Base-by-base conservation (phyloP, 2,329 filamentous ascomycete genomes). In the Penicillium sp. region DNA sequence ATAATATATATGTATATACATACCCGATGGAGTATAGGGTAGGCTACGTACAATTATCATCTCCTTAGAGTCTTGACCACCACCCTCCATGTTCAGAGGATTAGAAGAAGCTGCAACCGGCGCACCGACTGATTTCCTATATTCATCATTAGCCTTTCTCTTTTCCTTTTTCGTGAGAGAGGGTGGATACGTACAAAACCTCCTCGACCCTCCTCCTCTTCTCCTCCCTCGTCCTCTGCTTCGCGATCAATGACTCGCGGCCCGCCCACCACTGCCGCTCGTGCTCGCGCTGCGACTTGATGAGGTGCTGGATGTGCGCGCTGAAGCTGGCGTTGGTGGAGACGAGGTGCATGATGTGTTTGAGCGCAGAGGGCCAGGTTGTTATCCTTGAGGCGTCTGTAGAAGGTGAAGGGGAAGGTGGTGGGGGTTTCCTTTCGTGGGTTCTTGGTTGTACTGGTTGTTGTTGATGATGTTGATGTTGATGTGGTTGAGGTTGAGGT, bases 261-360 rank as follows among this genome's bases (percentile, higher is more conserved):
- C 77, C 79, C 24, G 74, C 68, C 72, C 79, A 83, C 81, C 86
- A 89, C 61, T 83, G 79, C 61, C 77, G 77, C 62, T 88, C 84
- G 63, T 88, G 81, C 42, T 79, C 77, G 63, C 84, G 80, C 67
- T 89, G 85, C 43, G 83, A 79, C 55, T 78, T 77, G 59, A 88
- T 87, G 69, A 89, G 76, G 71, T 84, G 68, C 20, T 75, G 74
- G 60, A 83, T 77, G 11, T 76, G 74, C 16, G 70, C 67, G 43
- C 79, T 68, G 1, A 75, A 68, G 30, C 69, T 67, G 55, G 80
- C 76, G 58, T 79, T 76, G 43, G 73, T 73, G 0, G 72, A 69
- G 20, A 81, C 72, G 3, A 74, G 74, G 52, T 73, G 75, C 73
- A 79, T 81, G 21, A 82, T 75, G 67, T 79, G 77, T 61, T 74